Percentiles rank a stretch among this genome's conserved stretches.
Conservation (phyloP, 2,329 filamentous ascomycete genomes). For the Fusarium penzigii region DNA sequence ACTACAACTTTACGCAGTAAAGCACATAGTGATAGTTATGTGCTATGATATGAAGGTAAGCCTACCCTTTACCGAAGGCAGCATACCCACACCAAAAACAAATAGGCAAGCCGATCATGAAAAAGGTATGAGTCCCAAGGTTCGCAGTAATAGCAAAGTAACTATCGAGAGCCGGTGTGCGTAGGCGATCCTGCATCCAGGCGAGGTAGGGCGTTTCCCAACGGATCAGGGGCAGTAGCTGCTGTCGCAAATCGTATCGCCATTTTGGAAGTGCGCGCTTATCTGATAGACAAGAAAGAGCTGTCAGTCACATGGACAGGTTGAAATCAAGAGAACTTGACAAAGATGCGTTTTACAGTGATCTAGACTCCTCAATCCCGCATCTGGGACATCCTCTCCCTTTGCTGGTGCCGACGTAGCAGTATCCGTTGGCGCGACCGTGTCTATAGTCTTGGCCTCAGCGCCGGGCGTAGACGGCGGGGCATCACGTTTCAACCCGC, state of each 20-base stretch:
- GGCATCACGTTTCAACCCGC: constrained; percentile 35
- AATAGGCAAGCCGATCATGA: constrained; percentile 93
- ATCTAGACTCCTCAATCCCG: constrained; percentile 77
- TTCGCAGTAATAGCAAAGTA: constrained; percentile 98
- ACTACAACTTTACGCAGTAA: constrained; percentile 7
- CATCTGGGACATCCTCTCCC: constrained; percentile 52
- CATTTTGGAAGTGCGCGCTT: constrained; percentile 80
- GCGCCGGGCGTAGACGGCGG: constrained; percentile 23
- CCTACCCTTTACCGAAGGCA: constrained; percentile 82
- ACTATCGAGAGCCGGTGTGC: constrained; percentile 83
- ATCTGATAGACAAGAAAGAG: constrained; percentile 52
- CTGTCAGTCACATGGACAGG: constrained; percentile 10
- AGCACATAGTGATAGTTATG: constrained; percentile 3
- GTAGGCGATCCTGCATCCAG: constrained; percentile 75
- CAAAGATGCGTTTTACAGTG: constrained; percentile 57
- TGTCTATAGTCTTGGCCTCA: constrained; percentile 11
- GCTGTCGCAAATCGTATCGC: constrained; percentile 83
- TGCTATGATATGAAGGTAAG: constrained; percentile 20
- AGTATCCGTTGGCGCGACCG: constrained; percentile 7
- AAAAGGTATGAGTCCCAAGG: constrained; percentile 96
- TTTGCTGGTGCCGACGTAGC: constrained; percentile 14
- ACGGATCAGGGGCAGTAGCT: constrained; percentile 80
- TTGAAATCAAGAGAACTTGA: not conserved
- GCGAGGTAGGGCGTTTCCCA: constrained; percentile 96
- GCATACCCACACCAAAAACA: constrained; percentile 96